Conservation (phyloP, 2,329 filamentous ascomycete genomes). For the Talaromyces sp. region DNA sequence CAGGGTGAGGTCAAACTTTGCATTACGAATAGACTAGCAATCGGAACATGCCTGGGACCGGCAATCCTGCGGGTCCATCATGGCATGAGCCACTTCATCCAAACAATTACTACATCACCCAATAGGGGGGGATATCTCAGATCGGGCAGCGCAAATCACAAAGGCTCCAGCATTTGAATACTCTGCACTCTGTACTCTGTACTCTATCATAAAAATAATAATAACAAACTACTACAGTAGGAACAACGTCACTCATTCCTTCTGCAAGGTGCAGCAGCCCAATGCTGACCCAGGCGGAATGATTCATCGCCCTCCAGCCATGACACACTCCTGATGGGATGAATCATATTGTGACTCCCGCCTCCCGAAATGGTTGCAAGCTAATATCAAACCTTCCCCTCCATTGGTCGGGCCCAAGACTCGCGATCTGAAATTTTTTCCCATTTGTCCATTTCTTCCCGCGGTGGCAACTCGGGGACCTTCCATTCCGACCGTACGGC, state of each 20-base stretch:
- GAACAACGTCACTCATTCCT: not conserved
- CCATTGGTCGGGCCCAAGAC: slow-evolving; percentile 18
- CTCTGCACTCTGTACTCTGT: too few relatives aligned
- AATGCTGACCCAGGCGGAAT: slow-evolving; percentile 20
- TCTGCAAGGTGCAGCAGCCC: slow-evolving; percentile 6
- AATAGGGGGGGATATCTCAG: not conserved
- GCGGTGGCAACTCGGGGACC: slow-evolving; percentile 24
- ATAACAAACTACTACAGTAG: not conserved
- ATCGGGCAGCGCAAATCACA: too few relatives aligned
- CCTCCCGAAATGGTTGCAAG: not conserved
- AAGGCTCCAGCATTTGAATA: too few relatives aligned
- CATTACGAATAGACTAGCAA: slow-evolving; percentile 7
- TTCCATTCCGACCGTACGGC: slow-evolving; percentile 4
- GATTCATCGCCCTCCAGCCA: slow-evolving; percentile 21
- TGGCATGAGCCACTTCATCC: not conserved
- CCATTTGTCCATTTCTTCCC: not conserved
- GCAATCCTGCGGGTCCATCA: slow-evolving; percentile 18
- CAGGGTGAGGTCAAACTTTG: too few relatives aligned
- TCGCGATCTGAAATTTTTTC: slow-evolving; percentile 6
- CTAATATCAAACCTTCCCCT: not conserved
- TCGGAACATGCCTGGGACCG: slow-evolving; percentile 10
- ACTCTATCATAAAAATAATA: too few relatives aligned
- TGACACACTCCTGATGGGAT: slow-evolving; percentile 18
- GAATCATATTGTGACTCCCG: slow-evolving; percentile 24
- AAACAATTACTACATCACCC: not conserved